phyloP scores from a whole-genome alignment of 371 early-diverging fungal species.

The Mucor racemosus region DNA sequence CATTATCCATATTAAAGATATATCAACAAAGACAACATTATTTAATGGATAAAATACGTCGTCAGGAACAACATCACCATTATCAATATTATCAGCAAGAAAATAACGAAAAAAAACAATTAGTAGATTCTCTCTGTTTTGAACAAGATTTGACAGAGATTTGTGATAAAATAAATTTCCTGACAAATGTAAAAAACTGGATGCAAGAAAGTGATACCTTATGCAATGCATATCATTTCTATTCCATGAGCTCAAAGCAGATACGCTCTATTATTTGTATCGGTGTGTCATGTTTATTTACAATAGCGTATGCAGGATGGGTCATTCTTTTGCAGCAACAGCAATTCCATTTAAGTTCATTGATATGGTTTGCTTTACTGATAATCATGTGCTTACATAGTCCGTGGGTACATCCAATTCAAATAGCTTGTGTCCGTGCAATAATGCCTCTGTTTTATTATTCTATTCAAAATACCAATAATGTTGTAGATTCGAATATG shows the following conservation, averaged over 20 bases:
- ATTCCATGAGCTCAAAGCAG: neutral
- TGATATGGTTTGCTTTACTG: neutral
- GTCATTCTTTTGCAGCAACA: constrained; percentile 9
- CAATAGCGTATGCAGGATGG: constrained; percentile 9
- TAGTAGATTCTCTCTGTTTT: too few relatives aligned
- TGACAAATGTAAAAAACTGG: neutral
- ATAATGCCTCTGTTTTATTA: neutral
- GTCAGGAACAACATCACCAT: neutral
- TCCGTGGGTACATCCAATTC: constrained; percentile 11
- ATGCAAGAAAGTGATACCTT: constrained; percentile 12
- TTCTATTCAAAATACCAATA: neutral
- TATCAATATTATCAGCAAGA: too few relatives aligned
- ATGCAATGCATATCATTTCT: constrained; percentile 6
- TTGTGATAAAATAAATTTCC: neutral
- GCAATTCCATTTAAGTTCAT: neutral
- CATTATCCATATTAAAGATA: neutral
- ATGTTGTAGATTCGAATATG: neutral
- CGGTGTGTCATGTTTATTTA: constrained; percentile 5
- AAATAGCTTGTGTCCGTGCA: constrained; percentile 3
- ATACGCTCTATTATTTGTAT: neutral
- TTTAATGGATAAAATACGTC: neutral
- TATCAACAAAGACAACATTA: neutral
- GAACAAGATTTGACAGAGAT: constrained; percentile 8
- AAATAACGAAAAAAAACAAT: too few relatives aligned
- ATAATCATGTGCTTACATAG: constrained; percentile 5